Percentiles rank a stretch among this genome's conserved stretches.
phyloP scores from a whole-genome alignment of 345 rosid genomes.

The Streptanthus diversifolius region DNA sequence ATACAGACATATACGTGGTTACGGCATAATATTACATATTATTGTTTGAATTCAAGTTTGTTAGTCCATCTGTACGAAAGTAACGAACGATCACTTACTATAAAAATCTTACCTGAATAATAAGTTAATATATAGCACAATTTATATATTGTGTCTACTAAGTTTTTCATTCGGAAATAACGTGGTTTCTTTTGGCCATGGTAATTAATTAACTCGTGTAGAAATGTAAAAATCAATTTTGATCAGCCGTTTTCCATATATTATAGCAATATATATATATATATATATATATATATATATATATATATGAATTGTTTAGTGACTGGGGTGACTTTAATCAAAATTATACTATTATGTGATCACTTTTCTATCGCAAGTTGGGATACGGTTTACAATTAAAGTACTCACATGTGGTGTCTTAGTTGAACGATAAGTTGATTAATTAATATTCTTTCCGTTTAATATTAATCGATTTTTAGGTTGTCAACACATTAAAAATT shows the following conservation, averaged over 20 bases:
- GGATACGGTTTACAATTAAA: background rate
- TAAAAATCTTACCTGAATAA: no score
- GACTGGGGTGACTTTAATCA: background rate
- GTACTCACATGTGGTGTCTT: background rate
- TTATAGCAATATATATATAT: background rate
- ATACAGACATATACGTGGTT: background rate
- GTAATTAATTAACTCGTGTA: background rate
- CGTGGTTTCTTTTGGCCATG: background rate
- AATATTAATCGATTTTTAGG: no score
- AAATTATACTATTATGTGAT: background rate
- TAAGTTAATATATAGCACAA: background rate
- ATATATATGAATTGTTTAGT: background rate
- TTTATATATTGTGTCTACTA: background rate
- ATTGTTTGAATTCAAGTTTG: background rate
- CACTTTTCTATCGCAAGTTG: background rate
- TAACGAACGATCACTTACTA: background rate
- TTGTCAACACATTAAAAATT: no score
- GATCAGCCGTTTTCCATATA: background rate
- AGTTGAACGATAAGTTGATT: background rate
- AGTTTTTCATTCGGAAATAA: background rate
- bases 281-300: no score
- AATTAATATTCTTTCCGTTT: no score
- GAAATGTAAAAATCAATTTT: background rate
- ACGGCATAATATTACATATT: background rate
- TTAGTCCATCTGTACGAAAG: background rate